These are phyloP conservation scores for Fusarium goolgardi DNA, from an alignment of 2,329 filamentous ascomycete genomes.

Conservation along the genomic window DNA sequence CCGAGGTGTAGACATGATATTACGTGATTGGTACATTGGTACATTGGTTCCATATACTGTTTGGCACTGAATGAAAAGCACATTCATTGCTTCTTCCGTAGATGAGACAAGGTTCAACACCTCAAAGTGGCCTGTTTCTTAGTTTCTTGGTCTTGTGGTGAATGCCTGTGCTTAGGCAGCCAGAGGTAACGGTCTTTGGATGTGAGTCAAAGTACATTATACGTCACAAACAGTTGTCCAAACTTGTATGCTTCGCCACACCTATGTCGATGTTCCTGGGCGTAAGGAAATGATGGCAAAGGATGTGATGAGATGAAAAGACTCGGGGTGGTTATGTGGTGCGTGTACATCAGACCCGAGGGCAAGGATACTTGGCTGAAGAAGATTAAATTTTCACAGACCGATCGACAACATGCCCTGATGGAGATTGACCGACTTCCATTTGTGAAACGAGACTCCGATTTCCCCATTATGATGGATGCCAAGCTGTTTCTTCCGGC, in stretches of 20 bases:
- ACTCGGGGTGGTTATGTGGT: not conserved
- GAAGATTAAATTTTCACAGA: constrained; percentile 2
- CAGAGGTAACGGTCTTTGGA: not conserved
- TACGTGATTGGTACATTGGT: not conserved
- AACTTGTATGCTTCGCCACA: constrained; percentile 2
- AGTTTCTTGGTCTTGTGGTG: constrained; percentile 17
- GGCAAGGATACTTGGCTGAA: constrained; percentile 17
- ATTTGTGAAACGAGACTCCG: constrained; percentile 21
- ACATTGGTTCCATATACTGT: constrained; percentile 4
- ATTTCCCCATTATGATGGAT: constrained; percentile 9
- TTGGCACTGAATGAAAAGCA: not conserved
- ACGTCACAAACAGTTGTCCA: constrained; percentile 12
- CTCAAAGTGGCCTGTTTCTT: constrained; percentile 33
- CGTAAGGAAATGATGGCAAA: constrained; percentile 3
- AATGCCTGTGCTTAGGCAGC: constrained; percentile 6
- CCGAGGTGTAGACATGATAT: not conserved
- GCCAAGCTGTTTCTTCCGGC: constrained; percentile 7
- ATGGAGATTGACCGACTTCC: constrained; percentile 18
- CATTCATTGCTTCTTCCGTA: constrained; percentile 7
- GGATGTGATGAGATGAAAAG: not conserved
- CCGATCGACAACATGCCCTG: constrained; percentile 9
- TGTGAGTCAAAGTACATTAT: constrained; percentile 5
- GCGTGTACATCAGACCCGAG: not conserved
- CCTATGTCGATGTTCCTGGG: not conserved
- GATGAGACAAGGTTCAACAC: constrained; percentile 27